Evolutionary conservation across 768 basidiomycete genomes (phyloP), one percentile per base, ranked within the genome.

Genomic region (Phlebiopsis gigantea): DNA sequence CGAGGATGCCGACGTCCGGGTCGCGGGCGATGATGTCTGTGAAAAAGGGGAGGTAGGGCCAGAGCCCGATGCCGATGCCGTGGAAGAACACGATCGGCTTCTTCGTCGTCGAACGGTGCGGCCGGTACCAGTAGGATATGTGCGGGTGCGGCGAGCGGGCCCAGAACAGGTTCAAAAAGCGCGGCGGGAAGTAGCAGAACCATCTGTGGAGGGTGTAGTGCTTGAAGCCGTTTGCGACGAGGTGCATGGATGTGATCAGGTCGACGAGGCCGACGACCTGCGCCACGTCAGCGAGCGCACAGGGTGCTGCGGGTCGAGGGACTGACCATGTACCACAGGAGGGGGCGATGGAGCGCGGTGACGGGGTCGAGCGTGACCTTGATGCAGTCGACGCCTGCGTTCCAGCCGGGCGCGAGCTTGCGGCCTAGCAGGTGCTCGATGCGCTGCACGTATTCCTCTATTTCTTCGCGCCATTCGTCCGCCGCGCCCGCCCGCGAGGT

Each of bases 11-110:
- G 1, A 80, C 71, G 47, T 82, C 78, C 0, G 79, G 78, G 29
- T 83, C 73, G 19, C 64, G 66, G 0, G 60, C 57, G 10, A 72
- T 61, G 12, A 86, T 63, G 24, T 80, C 79, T 2, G 66, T 66
- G 51, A 88, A 62, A 60, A 87, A 82, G 2, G 73, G 65, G 1
- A 74, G 45, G 57, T 88, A 87, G 0, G 84, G 79, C 64, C 73
- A 78, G 42, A 87, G 68, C 29, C 86, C 86, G 54, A 88, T 83
- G 9, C 85, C 86, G n/a, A 87, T 80, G 9, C 85, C 86, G 54
- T 88, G 85, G 1, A 88, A 61, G 62, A 87, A 85, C n/a, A 87
- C 65, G 9, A 88, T 68, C 0, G 85, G 83, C 8, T 71, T 68
- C 58, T 78, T 80, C 1, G 71, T 71, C 8, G 49, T 53, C 4